A percentile compares a stretch with the other conserved stretches of the same genome.
These are phyloP conservation scores for Epichloe sylvatica DNA, from an alignment of 2,329 filamentous ascomycete genomes.

Conservation along the genomic window DNA sequence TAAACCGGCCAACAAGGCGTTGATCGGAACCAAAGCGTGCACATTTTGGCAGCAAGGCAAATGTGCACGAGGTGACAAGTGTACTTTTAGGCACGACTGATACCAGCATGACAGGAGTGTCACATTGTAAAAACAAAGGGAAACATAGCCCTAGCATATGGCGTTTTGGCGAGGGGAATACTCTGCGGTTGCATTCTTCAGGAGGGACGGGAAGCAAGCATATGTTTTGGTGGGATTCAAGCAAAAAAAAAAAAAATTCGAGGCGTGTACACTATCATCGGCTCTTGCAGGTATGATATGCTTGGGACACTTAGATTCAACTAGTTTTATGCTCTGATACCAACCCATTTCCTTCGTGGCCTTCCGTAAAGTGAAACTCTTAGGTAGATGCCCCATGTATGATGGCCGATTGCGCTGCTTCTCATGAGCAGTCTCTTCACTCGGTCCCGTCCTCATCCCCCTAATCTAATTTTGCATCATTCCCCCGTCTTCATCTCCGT, in stretches of 20 bases:
- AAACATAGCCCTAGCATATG: background rate
- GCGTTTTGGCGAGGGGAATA: conserved; percentile 1
- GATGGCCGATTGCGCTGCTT: too few relatives aligned
- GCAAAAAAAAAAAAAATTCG: too few relatives aligned
- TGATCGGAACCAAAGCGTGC: conserved; percentile 54
- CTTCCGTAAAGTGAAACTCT: too few relatives aligned
- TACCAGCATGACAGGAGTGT: background rate
- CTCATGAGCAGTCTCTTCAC: too few relatives aligned
- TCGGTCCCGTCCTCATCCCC: conserved; percentile 10
- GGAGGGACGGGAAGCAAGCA: background rate
- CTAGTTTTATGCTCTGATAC: background rate
- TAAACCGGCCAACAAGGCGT: conserved; percentile 36
- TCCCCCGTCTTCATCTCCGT: conserved; percentile 24
- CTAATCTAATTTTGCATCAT: too few relatives aligned
- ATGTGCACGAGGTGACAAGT: conserved; percentile 59
- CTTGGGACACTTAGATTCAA: background rate
- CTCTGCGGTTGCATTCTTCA: background rate
- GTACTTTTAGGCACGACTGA: conserved; percentile 57
- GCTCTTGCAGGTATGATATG: background rate
- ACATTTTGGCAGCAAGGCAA: conserved; percentile 57
- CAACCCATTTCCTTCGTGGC: background rate
- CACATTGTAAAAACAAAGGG: background rate
- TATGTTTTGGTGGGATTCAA: background rate
- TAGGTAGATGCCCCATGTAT: too few relatives aligned
- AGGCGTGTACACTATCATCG: background rate